Conservation (phyloP, 768 basidiomycete genomes). For the Collybiopsis confluens region DNA sequence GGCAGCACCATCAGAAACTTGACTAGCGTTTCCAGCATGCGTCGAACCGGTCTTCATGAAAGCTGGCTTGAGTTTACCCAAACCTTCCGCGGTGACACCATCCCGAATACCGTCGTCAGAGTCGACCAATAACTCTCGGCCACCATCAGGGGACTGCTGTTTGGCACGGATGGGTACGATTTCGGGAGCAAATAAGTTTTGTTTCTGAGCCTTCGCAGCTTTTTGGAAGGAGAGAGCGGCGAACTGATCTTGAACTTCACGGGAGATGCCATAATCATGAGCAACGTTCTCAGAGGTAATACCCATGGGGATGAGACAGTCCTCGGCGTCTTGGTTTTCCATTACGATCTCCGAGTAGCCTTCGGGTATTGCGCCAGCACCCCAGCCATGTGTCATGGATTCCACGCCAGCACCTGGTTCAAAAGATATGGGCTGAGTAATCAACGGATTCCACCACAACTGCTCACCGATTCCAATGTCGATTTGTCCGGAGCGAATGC, state of each 20-base stretch:
- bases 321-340: constrained; percentile 62
- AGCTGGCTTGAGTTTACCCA: constrained; percentile 82
- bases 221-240: constrained; percentile 83
- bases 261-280: constrained; percentile 66
- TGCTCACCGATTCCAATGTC: constrained; percentile 81
- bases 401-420: constrained; percentile 77
- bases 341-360: constrained; percentile 64
- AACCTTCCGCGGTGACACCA: constrained; percentile 74
- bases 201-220: constrained; percentile 75
- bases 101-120: constrained; percentile 83
- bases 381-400: constrained; percentile 82
- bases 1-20: constrained; percentile 90
- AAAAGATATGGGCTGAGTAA: not conserved
- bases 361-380: constrained; percentile 50
- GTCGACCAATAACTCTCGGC: constrained; percentile 71
- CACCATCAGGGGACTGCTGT: constrained; percentile 69
- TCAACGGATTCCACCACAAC: not conserved
- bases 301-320: constrained; percentile 87
- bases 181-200: constrained; percentile 78
- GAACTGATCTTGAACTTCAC: constrained; percentile 78
- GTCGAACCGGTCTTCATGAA: constrained; percentile 74
- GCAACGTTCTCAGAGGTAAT: constrained; percentile 96
- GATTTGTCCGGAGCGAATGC: constrained; percentile 76
- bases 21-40: constrained; percentile 84
- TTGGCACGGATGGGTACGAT: constrained; percentile 78